phyloP scores from a whole-genome alignment of 2,329 filamentous ascomycete species.

The Rutstroemia sp. region DNA sequence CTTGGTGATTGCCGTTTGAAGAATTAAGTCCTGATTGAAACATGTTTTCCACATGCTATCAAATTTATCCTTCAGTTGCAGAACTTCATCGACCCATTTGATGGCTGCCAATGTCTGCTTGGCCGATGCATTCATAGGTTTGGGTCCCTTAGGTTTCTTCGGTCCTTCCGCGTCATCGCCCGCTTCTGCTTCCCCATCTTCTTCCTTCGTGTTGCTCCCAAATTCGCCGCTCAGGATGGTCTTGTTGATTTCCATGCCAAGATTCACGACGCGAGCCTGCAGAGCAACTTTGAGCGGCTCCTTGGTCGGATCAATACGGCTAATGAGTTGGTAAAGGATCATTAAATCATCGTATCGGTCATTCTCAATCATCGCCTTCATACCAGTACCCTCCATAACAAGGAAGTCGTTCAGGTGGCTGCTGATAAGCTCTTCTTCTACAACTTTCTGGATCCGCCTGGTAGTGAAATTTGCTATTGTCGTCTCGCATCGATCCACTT shows the following conservation, averaged over 20 bases:
- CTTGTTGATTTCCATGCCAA: conserved; percentile 79
- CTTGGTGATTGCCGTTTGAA: conserved; percentile 76
- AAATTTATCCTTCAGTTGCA: conserved; percentile 82
- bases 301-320: conserved; percentile 70
- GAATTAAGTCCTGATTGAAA: conserved; percentile 65
- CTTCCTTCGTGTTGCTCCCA: conserved; percentile 29
- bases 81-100: conserved; percentile 90
- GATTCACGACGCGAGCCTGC: conserved; percentile 66
- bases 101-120: conserved; percentile 82
- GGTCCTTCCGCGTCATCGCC: conserved; percentile 39
- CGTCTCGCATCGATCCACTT: conserved; percentile 73
- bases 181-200: conserved; percentile 38
- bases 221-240: conserved; percentile 49
- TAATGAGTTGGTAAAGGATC: conserved; percentile 75
- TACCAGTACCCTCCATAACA: conserved; percentile 74
- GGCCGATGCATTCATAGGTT: conserved; percentile 51
- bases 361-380: conserved; percentile 87
- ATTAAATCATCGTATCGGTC: conserved; percentile 70
- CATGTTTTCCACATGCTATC: conserved; percentile 69
- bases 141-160: conserved; percentile 26
- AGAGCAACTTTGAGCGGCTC: conserved; percentile 61
- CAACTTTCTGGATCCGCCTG: conserved; percentile 65
- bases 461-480: conserved; percentile 68
- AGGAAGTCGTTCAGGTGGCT: conserved; percentile 76
- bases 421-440: conserved; percentile 74